phyloP scores from a whole-genome alignment of 352 stramenopile genomes.

The Phytophthora idaei region DNA sequence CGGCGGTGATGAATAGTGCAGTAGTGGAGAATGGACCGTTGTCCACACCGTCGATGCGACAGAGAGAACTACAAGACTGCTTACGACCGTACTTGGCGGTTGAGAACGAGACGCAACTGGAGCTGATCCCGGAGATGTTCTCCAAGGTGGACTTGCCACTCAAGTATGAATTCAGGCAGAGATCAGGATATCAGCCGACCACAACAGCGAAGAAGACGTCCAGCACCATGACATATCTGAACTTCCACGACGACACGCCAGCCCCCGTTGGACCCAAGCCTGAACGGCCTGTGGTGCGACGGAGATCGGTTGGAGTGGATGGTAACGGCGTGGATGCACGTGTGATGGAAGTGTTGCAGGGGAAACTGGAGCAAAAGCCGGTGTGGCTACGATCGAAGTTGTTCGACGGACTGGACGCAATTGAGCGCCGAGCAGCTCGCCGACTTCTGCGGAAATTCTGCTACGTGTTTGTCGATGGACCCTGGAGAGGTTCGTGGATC shows the following conservation, averaged over 20 bases:
- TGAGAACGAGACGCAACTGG: conserved; percentile 53
- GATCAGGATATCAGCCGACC: conserved; percentile 71
- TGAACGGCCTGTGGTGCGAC: conserved; percentile 54
- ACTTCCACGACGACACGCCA: conserved; percentile 70
- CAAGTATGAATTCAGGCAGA: conserved; percentile 86
- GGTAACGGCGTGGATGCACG: conserved; percentile 64
- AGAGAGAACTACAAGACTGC: conserved; percentile 54
- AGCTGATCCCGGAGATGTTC: conserved; percentile 84
- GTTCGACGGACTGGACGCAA: conserved; percentile 64
- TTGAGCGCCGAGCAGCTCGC: conserved; percentile 66
- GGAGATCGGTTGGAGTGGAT: conserved; percentile 57
- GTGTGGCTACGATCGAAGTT: conserved; percentile 78
- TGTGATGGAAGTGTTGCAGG: conserved; percentile 60
- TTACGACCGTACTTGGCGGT: conserved; percentile 68
- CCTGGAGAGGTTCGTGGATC: conserved; percentile 83
- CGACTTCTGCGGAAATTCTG: conserved; percentile 73
- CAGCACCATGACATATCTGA: conserved; percentile 81
- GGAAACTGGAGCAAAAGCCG: conserved; percentile 68
- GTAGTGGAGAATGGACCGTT: conserved; percentile 43
- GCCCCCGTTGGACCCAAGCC: conserved; percentile 56
- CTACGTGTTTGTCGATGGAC: conserved; percentile 86
- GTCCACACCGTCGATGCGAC: conserved; percentile 46
- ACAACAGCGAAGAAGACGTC: conserved; percentile 64
- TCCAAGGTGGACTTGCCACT: conserved; percentile 83
- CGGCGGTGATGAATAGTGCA: conserved; percentile 32